Conservation (phyloP, 306 rosid species). For the Delonix regia region DNA sequence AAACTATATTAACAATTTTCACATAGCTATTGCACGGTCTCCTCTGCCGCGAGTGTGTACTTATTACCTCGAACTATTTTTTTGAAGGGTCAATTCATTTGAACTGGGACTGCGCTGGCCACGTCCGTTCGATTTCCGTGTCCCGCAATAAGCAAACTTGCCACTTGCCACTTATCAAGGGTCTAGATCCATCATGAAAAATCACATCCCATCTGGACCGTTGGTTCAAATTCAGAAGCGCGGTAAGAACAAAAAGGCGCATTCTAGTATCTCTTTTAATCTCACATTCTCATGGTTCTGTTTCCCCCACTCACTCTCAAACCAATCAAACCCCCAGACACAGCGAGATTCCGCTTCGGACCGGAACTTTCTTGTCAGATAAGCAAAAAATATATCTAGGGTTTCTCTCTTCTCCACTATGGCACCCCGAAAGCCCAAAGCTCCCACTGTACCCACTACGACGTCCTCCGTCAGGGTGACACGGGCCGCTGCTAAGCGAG, state of each 20-base stretch:
- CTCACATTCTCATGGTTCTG: not conserved
- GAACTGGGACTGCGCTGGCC: not conserved
- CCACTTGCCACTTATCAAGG: not conserved
- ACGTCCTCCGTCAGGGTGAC: conserved; percentile 18
- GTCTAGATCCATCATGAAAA: not conserved
- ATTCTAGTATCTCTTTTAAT: not conserved
- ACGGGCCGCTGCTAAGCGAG: conserved; percentile 31
- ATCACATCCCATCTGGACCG: not conserved
- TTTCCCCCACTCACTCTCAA: not conserved
- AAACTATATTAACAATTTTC: no score
- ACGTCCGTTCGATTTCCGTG: not conserved
- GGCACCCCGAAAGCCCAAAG: conserved; percentile 8
- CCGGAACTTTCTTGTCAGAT: no score
- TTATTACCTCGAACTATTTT: no score
- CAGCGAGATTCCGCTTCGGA: no score
- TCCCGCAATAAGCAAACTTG: not conserved
- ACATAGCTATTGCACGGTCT: no score
- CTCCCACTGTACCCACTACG: not conserved
- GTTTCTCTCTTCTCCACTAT: not conserved
- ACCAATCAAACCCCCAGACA: not conserved
- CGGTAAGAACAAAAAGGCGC: conserved; percentile 29
- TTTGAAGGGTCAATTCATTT: not conserved
- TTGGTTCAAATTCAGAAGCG: conserved; percentile 26
- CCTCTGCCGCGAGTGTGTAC: no score
- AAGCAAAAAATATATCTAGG: not conserved